phyloP scores from a whole-genome alignment of 2,329 filamentous ascomycete species.

The Fusarium abutilonis region DNA sequence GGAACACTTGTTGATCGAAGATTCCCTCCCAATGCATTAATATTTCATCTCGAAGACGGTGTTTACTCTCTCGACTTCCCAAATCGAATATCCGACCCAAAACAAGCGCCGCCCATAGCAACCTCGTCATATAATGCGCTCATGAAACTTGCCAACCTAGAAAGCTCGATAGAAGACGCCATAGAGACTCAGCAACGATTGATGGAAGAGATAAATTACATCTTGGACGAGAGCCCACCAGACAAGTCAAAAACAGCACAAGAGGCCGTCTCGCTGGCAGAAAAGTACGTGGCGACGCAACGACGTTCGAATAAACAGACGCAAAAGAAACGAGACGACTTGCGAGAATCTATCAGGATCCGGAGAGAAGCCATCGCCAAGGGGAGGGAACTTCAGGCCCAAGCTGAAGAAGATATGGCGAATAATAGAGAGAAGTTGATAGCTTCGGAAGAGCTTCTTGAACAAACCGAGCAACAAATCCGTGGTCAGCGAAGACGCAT shows the following conservation, averaged over 20 bases:
- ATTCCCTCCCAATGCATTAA: constrained; percentile 81
- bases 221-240: constrained; percentile 56
- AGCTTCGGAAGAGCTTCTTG: constrained; percentile 64
- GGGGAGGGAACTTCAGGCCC: constrained; percentile 68
- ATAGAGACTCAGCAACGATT: constrained; percentile 78
- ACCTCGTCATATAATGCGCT: constrained; percentile 88
- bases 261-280: constrained; percentile 59
- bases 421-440: constrained; percentile 68
- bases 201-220: constrained; percentile 77
- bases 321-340: constrained; percentile 70
- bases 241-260: constrained; percentile 59
- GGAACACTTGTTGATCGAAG: constrained; percentile 75
- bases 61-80: constrained; percentile 83
- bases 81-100: constrained; percentile 59
- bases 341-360: constrained; percentile 71
- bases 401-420: constrained; percentile 68
- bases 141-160: constrained; percentile 87
- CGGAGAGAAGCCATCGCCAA: constrained; percentile 73
- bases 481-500: constrained; percentile 88
- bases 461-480: constrained; percentile 71
- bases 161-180: constrained; percentile 91
- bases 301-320: constrained; percentile 71
- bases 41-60: constrained; percentile 88
- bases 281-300: constrained; percentile 69
- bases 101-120: constrained; percentile 60